A percentile compares a stretch with the other conserved stretches of the same genome.
phyloP scores from a whole-genome alignment of 805 yeast species.

The Wickerhamomyces pijperi region DNA sequence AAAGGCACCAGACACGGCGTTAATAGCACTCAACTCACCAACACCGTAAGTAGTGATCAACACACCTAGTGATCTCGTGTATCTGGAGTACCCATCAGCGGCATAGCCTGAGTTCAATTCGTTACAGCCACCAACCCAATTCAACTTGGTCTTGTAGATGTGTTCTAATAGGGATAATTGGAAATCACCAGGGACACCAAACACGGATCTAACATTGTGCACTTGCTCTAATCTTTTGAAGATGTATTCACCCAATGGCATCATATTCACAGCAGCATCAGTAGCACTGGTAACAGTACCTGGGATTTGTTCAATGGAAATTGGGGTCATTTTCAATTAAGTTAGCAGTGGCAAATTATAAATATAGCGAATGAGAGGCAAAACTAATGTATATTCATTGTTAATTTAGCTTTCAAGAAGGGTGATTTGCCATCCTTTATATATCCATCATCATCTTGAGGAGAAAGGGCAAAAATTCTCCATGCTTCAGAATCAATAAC shows the following conservation, averaged over 20 bases:
- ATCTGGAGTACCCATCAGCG: slow-evolving; percentile 80
- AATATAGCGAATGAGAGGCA: no score
- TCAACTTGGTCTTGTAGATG: slow-evolving; percentile 39
- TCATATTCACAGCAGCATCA: neutral
- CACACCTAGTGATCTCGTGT: slow-evolving; percentile 53
- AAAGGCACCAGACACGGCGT: slow-evolving; percentile 74
- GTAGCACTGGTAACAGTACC: neutral
- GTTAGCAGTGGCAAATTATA: neutral
- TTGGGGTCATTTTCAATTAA: neutral
- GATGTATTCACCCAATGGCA: slow-evolving; percentile 56
- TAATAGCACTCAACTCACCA: slow-evolving; percentile 78
- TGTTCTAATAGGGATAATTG: slow-evolving; percentile 60
- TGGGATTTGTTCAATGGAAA: neutral
- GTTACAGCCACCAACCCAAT: slow-evolving; percentile 80
- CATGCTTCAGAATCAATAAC: no score
- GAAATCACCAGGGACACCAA: slow-evolving; percentile 78
- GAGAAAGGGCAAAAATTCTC: no score
- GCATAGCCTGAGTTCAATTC: slow-evolving; percentile 86
- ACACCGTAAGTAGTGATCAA: slow-evolving; percentile 69
- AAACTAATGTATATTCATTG: no score
- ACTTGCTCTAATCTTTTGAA: slow-evolving; percentile 43
- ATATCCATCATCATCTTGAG: no score
- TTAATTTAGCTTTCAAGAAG: no score
- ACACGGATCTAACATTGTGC: slow-evolving; percentile 46
- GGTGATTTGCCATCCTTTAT: no score